These are phyloP conservation scores for Hypoxylon sp. DNA, from an alignment of 2,329 filamentous ascomycete genomes.

Conservation along the genomic window DNA sequence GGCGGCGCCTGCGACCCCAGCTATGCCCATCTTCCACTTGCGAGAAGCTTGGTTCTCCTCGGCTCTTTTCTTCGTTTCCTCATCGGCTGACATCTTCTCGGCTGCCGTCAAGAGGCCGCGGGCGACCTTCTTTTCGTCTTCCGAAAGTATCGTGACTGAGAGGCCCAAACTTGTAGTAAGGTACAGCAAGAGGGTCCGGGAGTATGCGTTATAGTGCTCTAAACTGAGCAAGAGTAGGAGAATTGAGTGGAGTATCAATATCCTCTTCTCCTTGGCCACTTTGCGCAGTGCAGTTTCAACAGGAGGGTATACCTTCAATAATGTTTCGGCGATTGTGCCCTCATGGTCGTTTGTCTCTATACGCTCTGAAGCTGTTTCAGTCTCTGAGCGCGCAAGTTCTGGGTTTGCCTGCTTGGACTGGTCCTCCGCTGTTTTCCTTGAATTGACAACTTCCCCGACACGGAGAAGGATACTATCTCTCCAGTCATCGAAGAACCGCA, in stretches of 20 bases:
- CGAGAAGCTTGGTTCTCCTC: slow-evolving; percentile 74
- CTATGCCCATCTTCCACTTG: slow-evolving; percentile 77
- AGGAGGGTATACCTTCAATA: slow-evolving; percentile 70
- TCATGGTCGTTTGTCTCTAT: slow-evolving; percentile 49
- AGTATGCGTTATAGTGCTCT: slow-evolving; percentile 82
- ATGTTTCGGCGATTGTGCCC: slow-evolving; percentile 62
- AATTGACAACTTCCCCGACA: slow-evolving; percentile 50
- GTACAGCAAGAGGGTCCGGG: slow-evolving; percentile 77
- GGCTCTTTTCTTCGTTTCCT: slow-evolving; percentile 71
- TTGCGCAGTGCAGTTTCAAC: slow-evolving; percentile 72
- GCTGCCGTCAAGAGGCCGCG: slow-evolving; percentile 80
- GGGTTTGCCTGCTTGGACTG: slow-evolving; percentile 43
- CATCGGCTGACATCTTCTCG: slow-evolving; percentile 72
- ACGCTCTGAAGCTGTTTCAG: slow-evolving; percentile 19
- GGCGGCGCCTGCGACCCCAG: slow-evolving; percentile 61
- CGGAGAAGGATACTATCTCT: slow-evolving; percentile 50
- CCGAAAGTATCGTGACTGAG: slow-evolving; percentile 71
- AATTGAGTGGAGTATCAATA: slow-evolving; percentile 77
- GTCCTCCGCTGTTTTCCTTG: slow-evolving; percentile 39
- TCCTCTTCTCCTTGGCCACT: slow-evolving; percentile 70
- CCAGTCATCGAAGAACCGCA: slow-evolving; percentile 51
- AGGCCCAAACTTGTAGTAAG: slow-evolving; percentile 79
- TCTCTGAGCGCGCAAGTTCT: slow-evolving; percentile 18
- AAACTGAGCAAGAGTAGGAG: slow-evolving; percentile 80
- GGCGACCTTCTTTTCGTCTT: slow-evolving; percentile 82